phyloP scores from a whole-genome alignment of 2,329 filamentous ascomycete genomes.

The Sclerotinia sclerotiorum region DNA sequence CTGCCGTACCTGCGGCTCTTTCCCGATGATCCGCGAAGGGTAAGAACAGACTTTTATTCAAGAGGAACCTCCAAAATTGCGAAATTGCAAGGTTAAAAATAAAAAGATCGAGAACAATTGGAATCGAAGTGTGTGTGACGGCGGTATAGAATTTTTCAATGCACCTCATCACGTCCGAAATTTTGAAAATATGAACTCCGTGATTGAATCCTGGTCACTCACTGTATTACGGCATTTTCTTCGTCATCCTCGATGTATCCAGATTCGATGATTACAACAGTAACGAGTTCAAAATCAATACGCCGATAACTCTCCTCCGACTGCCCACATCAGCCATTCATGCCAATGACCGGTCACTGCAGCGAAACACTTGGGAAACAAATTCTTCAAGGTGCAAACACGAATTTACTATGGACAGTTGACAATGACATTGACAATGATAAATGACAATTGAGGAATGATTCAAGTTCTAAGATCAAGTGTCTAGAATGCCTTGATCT shows the following conservation, averaged over 20 bases:
- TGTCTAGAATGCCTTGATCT: background rate
- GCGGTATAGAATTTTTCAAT: background rate
- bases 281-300: background rate
- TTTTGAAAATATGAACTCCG: background rate
- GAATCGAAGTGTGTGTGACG: background rate
- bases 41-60: background rate
- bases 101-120: conserved; percentile 9
- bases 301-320: background rate
- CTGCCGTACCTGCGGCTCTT: conserved; percentile 3
- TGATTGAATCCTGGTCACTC: background rate
- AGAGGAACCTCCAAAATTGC: background rate
- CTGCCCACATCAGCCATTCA: background rate
- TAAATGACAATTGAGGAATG: background rate
- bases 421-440: background rate
- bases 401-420: background rate
- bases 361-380: background rate
- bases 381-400: background rate
- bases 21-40: background rate
- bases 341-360: conserved; percentile 7
- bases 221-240: background rate
- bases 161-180: background rate
- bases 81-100: background rate
- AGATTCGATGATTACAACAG: background rate
- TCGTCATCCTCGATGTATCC: background rate
- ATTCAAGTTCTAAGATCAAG: background rate